Base-by-base conservation (phyloP, 768 basidiomycete genomes). In the Saitozyma sp. region DNA sequence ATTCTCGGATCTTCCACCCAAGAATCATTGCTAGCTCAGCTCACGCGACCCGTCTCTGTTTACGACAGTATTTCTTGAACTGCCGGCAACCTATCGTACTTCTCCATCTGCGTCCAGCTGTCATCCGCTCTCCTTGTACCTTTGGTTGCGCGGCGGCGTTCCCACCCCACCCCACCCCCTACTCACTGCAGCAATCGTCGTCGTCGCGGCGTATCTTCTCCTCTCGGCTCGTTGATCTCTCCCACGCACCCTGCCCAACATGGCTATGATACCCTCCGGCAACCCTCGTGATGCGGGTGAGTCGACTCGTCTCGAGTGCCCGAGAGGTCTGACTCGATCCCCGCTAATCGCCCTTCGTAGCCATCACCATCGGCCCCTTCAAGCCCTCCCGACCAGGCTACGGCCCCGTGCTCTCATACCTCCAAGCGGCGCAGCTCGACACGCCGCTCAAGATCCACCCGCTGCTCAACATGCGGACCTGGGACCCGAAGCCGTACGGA, bases 401-500 rank as follows among this genome's bases (percentile, higher is more conserved):
- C 59, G 78, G 78, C 17, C 78, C 78, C 53, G 74, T 79, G 0
- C 65, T 79, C 6, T 77, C 76, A 0, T 79, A 79, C 58, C 74
- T 79, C 4, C 76, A 79, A 69, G 78, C 78, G 2, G 73, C 76
- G 10, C 72, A 75, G 45, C 67, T 79, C 14, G 65, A 67, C 9
- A 73, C 75, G 41, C 78, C 78, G 9, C 65, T 79, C 7, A 65
- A 69, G 46, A 77, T 79, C 40, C 74, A 75, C 45, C 76, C 78
- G 8, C 52, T 79, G 19, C 67, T 79, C 40, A 73, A 79, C 50
- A 38, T 77, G 16, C 50, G 76, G 62, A 71, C 69, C 17, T 79
- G 78, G 78, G 78, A 79, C 55, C 67, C 73, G 11, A 75, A 72
- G 58, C 78, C 78, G n/a, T 79, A 79, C 65, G 64, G 69, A 39